Evolutionary conservation across 768 basidiomycete genomes (phyloP).

Genomic region (Paxillus ammoniavirescens): DNA sequence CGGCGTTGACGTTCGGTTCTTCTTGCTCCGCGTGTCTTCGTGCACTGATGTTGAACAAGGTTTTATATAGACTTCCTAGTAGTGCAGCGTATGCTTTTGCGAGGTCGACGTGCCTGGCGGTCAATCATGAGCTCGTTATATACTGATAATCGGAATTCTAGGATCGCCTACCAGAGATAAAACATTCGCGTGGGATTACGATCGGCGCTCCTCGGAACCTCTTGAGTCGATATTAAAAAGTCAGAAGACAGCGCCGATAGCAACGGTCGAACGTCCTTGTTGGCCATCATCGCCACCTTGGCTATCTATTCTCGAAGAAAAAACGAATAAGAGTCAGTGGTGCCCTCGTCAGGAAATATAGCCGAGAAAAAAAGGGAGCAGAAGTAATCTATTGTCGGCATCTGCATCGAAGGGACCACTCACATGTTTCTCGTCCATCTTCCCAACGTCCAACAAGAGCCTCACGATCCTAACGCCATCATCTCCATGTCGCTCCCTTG

Average conservation of each 20-base stretch:
- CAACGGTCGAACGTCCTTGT: conserved; percentile 81
- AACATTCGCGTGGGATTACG: conserved; percentile 86
- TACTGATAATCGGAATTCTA: not conserved
- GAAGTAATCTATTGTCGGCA: too few relatives aligned
- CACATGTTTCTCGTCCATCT: conserved; percentile 95
- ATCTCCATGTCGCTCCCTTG: conserved; percentile 80
- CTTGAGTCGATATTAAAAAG: conserved; percentile 85
- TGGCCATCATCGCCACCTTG: conserved; percentile 89
- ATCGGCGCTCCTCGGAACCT: conserved; percentile 88
- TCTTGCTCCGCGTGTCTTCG: conserved; percentile 75
- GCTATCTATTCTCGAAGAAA: conserved; percentile 62
- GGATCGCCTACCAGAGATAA: conserved; percentile 74
- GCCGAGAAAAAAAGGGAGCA: too few relatives aligned
- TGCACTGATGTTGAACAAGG: conserved; percentile 78
- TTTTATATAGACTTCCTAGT: conserved; percentile 82
- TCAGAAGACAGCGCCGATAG: conserved; percentile 78
- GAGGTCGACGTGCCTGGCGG: conserved; percentile 82
- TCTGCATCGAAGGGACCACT: conserved; percentile 15
- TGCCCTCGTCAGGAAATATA: too few relatives aligned
- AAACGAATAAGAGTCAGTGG: not conserved
- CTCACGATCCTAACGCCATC: conserved; percentile 82
- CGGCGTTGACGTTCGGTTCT: conserved; percentile 58
- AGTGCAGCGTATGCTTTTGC: conserved; percentile 78
- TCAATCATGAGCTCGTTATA: not conserved
- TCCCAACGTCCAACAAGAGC: conserved; percentile 76